phyloP scores from a whole-genome alignment of 2,329 filamentous ascomycete species.

The Curvularia spicifera region DNA sequence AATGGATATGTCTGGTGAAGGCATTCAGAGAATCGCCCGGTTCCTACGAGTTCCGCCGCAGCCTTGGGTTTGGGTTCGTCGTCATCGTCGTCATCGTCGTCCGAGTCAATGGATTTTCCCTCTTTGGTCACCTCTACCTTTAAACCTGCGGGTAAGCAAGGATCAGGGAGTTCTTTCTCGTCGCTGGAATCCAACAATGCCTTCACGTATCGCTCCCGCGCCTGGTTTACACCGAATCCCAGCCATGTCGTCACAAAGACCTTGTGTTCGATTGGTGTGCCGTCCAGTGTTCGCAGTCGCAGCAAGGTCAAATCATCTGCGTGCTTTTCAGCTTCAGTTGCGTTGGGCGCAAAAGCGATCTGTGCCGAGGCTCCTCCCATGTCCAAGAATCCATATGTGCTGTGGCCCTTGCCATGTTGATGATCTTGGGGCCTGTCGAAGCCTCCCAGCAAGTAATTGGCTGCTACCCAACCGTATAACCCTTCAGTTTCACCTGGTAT shows the following conservation, averaged over 20 bases:
- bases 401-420: constrained; percentile 82
- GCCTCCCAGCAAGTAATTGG: constrained; percentile 91
- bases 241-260: constrained; percentile 98
- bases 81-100: constrained; percentile 38
- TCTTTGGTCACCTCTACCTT: constrained; percentile 74
- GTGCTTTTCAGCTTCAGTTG: constrained; percentile 87
- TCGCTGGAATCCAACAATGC: constrained; percentile 71
- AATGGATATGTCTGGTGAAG: constrained; percentile 81
- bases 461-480: constrained; percentile 95
- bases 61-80: constrained; percentile 18
- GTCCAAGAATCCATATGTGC: constrained; percentile 96
- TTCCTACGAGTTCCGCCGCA: constrained; percentile 71
- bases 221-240: constrained; percentile 95
- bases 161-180: constrained; percentile 78
- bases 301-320: constrained; percentile 86
- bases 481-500: constrained; percentile 96
- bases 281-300: constrained; percentile 82
- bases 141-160: constrained; percentile 83
- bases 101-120: constrained; percentile 63
- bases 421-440: constrained; percentile 81
- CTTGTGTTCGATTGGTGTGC: constrained; percentile 76
- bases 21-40: constrained; percentile 86
- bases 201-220: constrained; percentile 82
- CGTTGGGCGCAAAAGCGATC: constrained; percentile 95
- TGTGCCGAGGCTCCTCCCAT: constrained; percentile 98